Conservation (phyloP, 169 alveolate species). For the Besnoitia besnoiti region DNA sequence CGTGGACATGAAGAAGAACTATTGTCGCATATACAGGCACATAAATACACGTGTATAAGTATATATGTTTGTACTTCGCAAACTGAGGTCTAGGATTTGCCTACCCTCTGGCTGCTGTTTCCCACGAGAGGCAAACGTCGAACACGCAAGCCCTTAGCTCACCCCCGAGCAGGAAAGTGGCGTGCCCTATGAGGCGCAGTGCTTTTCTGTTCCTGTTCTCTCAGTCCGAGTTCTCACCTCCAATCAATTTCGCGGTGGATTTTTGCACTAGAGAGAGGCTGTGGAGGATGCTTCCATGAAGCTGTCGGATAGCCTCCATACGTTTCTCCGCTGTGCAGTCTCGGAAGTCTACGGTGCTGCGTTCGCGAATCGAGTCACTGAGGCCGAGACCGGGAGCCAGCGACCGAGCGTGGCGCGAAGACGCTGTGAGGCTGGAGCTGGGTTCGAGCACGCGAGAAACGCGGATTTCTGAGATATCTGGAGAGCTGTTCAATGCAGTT, state of each 20-base stretch:
- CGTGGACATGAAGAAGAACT: too few relatives aligned
- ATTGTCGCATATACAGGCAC: too few relatives aligned
- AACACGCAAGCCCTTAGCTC: too few relatives aligned
- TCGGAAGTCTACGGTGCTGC: neutral
- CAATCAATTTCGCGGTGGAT: neutral
- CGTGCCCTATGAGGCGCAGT: too few relatives aligned
- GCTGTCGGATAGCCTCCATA: conserved; percentile 6
- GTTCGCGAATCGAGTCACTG: neutral
- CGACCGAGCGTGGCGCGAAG: neutral
- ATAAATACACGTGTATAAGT: too few relatives aligned
- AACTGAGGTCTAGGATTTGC: too few relatives aligned
- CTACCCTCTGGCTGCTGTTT: too few relatives aligned
- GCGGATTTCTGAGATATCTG: neutral
- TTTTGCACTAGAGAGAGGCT: neutral
- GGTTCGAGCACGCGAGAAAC: neutral
- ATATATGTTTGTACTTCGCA: too few relatives aligned
- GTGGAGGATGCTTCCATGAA: neutral
- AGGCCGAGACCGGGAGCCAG: neutral
- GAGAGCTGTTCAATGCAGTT: too few relatives aligned
- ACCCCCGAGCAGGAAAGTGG: too few relatives aligned
- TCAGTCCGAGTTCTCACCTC: neutral
- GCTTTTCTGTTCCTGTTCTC: neutral
- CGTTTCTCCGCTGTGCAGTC: neutral
- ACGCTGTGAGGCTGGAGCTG: neutral
- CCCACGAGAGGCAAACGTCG: too few relatives aligned